These are phyloP conservation scores for Sapria himalayana DNA, from an alignment of 345 rosid genomes.

Conservation along the genomic window DNA sequence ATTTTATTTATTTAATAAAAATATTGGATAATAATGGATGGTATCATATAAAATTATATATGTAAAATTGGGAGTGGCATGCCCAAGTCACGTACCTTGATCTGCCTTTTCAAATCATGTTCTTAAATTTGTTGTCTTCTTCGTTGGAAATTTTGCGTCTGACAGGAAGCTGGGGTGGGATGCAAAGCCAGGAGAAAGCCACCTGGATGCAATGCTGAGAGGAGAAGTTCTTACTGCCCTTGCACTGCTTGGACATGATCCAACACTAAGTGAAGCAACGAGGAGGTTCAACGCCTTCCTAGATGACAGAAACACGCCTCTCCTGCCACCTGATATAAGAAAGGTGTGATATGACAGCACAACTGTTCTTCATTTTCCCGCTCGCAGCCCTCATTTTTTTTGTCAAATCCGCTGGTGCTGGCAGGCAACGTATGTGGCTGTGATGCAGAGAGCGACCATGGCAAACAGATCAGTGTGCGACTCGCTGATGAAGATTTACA, in stretches of 20 bases:
- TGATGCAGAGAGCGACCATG: conserved; percentile 49
- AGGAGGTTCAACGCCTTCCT: conserved; percentile 56
- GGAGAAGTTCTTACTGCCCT: conserved; percentile 79
- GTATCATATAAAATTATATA: no score
- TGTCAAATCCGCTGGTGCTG: conserved; percentile 8
- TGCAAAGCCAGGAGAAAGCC: conserved; percentile 69
- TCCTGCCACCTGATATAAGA: conserved; percentile 77
- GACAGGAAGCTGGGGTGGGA: conserved; percentile 88
- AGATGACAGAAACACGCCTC: conserved; percentile 56
- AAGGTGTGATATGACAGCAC: conserved; percentile 18
- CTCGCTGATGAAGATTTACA: conserved; percentile 59
- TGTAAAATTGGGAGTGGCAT: no score
- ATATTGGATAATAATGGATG: no score
- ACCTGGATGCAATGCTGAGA: conserved; percentile 80
- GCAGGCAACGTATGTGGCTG: conserved; percentile 82
- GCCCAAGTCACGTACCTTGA: no score
- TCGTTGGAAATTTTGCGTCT: conserved; percentile 6
- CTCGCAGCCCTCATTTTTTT: conserved; percentile 3
- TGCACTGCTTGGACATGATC: conserved; percentile 47
- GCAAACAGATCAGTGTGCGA: conserved; percentile 50
- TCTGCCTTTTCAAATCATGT: no score
- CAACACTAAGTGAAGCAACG: conserved; percentile 42
- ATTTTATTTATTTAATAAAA: no score
- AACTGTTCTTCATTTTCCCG: background rate
- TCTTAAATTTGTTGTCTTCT: no score